Evolutionary conservation across 2,329 filamentous ascomycete genomes (phyloP), one percentile per base, ranked within the genome.

Genomic region (Colletotrichum viniferum): DNA sequence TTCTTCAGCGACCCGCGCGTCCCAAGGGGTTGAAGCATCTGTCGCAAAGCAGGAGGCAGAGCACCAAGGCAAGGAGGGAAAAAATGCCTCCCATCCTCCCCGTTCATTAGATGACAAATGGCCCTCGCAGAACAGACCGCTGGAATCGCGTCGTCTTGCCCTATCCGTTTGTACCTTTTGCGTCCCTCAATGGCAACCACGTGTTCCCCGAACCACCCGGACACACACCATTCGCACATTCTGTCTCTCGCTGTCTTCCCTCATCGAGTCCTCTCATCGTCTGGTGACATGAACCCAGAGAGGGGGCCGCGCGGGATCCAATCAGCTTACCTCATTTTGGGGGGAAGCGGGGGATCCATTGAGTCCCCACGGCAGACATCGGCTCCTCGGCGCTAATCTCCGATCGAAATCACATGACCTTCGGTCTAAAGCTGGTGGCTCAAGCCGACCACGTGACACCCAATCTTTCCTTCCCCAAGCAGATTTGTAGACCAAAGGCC

Each of bases 221-320:
- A 48, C 30, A 18, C 18, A 55, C 52, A 52, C 43, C 43, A 52
- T 52, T 52, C 43, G 43, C 43, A 52, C 43, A 52, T 26, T 52
- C 58, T 71, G 61, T 16, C 34, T 58, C 28, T 16, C 26, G 28
- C 10, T 10, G 26, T 61, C 18, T 52, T 34, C 24, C 16, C 24
- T 26, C n/a, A n/a, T 43, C 30, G 43, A 52, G n/a, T 48, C 48
- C 30, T 55, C 43, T 52, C 43, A 52, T 64, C 58, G 73, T 73
- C 73, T 65, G 69, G 58, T 76, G 73, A 76, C 69, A 61, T 76
- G 63, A 60, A 73, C 43, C 73, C 68, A 69, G 48, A 60, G 70
- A 28, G 52, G 34, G 43, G 43, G 43, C 43, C 43, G 43, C 43
- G 43, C 26, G 43, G 26, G 48, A 61, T 38, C 69, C 73, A 76